phyloP scores from a whole-genome alignment of 169 alveolate genomes.

The Amoebophrya sp. region DNA sequence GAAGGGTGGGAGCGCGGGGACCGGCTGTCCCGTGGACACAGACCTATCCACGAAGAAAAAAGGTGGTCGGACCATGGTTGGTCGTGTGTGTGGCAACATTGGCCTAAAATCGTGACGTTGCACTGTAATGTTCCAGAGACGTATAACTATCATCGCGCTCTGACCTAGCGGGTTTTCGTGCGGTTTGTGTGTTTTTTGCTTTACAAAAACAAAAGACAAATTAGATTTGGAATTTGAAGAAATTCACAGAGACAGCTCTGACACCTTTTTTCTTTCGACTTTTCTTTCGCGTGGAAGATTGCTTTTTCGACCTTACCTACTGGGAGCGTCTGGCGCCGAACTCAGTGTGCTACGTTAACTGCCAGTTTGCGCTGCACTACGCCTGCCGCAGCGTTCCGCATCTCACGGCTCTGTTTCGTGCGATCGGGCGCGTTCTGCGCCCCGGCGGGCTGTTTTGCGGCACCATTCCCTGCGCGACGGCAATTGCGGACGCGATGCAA shows the following conservation, averaged over 20 bases:
- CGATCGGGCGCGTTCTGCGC: background rate
- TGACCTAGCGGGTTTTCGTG: background rate
- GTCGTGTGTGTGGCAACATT: too few relatives aligned
- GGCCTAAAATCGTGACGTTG: too few relatives aligned
- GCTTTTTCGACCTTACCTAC: background rate
- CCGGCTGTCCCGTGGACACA: background rate
- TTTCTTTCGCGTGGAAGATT: background rate
- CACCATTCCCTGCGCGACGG: background rate
- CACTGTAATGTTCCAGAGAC: too few relatives aligned
- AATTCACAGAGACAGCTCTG: background rate
- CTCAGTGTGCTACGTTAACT: background rate
- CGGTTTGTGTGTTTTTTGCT: background rate
- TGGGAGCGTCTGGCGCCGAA: background rate
- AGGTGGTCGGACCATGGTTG: background rate
- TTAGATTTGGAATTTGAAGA: background rate
- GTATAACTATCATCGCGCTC: background rate
- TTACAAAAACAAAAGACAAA: background rate
- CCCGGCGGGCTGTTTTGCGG: background rate
- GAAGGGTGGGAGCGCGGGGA: background rate
- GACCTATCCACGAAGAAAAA: background rate
- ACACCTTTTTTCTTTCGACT: background rate
- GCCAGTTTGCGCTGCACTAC: background rate
- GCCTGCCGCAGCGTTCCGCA: background rate
- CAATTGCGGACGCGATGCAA: background rate
- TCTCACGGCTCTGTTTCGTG: background rate